Evolutionary conservation across 306 rosid species (phyloP), one percentile per base, ranked within the genome.

Genomic region (Dryas alaskensis): DNA sequence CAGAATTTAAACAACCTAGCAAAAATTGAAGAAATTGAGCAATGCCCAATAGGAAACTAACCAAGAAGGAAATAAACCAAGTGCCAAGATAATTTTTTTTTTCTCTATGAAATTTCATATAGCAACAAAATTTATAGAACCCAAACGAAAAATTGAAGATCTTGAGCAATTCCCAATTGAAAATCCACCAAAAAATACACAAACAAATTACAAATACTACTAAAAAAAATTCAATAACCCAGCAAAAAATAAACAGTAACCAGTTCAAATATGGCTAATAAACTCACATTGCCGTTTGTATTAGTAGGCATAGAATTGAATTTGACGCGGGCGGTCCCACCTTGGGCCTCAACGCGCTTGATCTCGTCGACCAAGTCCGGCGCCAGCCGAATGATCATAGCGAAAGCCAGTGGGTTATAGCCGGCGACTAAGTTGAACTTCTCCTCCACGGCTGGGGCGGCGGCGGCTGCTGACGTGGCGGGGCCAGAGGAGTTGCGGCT

Each of bases 311-410:
- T 47, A 27, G 91, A 43, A 44, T 84, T 97, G 72, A 89, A 94
- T 76, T 94, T 94, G 83, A 94, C 83, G 42, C 93, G 84, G 46
- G 99, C 85, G 72, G 84, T 83, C 27, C 96, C 97, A 48, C 91
- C 97, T 54, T 83, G 90, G 54, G 92, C 84, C 74, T 94, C 99
- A 60, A 86, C 84, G 75, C 99, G 99, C 87, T 78, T 92, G 95
- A 94, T 92, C 92, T 92, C 97, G 25, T 94, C 97, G 11, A 90
- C 89, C 80, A 92, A 86, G 81, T 92, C 89, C 2, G 99, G 99
- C 7, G 87, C 92, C 44, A 94, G 78, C 42, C 87, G 79, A 67
- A 94, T 94, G 73, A 92, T 89, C 96, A 92, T 88, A 8, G 88
- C 84, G 81, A 91, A 94, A 10, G 92, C 89, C n/a, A 82, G 85